Base-by-base conservation (phyloP, 176 grass and related monocot genomes). In the Carex cristatella region DNA sequence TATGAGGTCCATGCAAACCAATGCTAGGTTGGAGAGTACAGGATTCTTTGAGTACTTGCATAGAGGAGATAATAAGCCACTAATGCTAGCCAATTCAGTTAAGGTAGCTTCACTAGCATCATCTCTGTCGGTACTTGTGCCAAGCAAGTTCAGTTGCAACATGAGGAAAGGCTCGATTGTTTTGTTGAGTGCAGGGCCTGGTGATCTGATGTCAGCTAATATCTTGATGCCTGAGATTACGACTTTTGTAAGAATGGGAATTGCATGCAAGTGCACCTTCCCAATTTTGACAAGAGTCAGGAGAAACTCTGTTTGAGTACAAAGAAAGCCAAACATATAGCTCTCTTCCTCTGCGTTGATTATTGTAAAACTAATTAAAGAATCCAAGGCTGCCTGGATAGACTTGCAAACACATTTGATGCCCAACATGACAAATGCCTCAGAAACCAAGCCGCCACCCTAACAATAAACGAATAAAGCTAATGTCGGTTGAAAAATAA, bases 1-100 rank as follows among this genome's bases (percentile, higher is more conserved):
- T 46, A 94, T 93, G 89, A 98, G 68, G 83, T 95, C 95, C 84
- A 93, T 93, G 68, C 89, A 85, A 81, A 88, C 91, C 80, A 98
- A 79, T 84, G 91, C 90, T 66, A 91, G 85, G 70, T 89, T 85
- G 72, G 70, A 86, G 28, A 84, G 93, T 83, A 95, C 95, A 37
- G 73, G 67, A 84, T 90, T 91, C 35, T 94, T 88, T 23, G 88
- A 85, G 85, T 86, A 90, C 84, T 95, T 98, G 85, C 95, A 95
- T 33, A 98, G 82, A 79, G 93, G 77, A 89, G 93, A 89, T 83
- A 98, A 87, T 67, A 98, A 86, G 64, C 66, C 66, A 87, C 92
- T 87, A 75, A 86, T 54, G 70, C 89, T 70, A 57, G 88, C 72
- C 72, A 72, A 79, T 79, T 98, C 92, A 61, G 82, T 87, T 89